Evolutionary conservation across 768 basidiomycete genomes (phyloP), one percentile per base, ranked within the genome.

Genomic region (Tylopilus felleus): DNA sequence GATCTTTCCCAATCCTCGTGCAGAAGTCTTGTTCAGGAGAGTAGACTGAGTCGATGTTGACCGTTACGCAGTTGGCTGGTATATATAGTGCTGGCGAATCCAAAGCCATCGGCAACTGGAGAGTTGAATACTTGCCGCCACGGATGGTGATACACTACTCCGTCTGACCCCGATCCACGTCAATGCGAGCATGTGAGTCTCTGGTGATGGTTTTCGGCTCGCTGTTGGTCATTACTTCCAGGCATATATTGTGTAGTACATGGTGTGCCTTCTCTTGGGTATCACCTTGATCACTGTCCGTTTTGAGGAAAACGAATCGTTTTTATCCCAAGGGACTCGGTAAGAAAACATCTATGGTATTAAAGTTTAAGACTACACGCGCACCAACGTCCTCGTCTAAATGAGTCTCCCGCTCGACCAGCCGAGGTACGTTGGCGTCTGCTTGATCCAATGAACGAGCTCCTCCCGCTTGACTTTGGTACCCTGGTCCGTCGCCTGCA

Each of bases 391-490:
- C 33, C n/a, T 29, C 21, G 39, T 61, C 51, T 57, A 70, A 35
- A 72, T 60, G 19, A 70, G 54, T 52, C 59, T 61, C 23, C 69
- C 69, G 2, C 64, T 72, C 38, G 69, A 72, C 69, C 69, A 70
- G 3, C 51, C 54, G n/a, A 51, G 51, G 27, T 68, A 69, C 21
- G 69, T 66, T 48, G 60, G 39, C 16, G 66, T 77, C 45, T 65
- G 61, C 59, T 82, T 83, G 54, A 93, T 65, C 82, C 85, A 93
- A 23, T 70, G 66, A 3, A 88, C 74, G 49, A 92, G 73, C 52
- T 84, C 82, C 5, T 69, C 72, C 36, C 89, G 75, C 69, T 75
- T 77, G 25, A 93, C 82, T 63, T 83, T 77, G 21, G 77, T 77
- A 0, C 90, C 91, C 64, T 84, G 83, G 53, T 85, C 82, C 17